phyloP scores from a whole-genome alignment of 106 monocot species.

The Dioscorea dumetorum region DNA sequence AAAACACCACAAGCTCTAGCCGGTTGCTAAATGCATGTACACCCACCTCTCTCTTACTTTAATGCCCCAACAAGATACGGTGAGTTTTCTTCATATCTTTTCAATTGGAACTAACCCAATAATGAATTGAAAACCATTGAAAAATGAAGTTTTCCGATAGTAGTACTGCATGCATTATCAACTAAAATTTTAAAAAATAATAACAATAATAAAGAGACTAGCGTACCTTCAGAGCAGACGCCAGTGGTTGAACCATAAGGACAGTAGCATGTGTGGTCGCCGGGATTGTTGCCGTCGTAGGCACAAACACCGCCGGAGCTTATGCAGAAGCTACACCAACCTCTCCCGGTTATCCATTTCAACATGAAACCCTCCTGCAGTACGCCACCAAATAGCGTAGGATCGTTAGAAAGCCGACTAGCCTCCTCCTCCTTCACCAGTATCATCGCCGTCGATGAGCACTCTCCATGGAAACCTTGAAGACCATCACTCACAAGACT shows the following conservation, averaged over 20 bases:
- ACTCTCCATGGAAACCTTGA: background rate
- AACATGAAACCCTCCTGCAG: conserved; percentile 8
- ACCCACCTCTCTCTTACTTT: too few species aligned
- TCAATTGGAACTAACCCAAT: too few species aligned
- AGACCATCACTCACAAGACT: background rate
- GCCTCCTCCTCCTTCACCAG: background rate
- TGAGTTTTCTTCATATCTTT: too few species aligned
- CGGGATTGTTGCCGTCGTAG: background rate
- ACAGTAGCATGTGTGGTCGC: conserved; percentile 1
- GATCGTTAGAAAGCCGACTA: background rate
- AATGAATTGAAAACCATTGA: too few species aligned
- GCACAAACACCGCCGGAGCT: conserved; percentile 16
- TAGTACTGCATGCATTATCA: too few species aligned
- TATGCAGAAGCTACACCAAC: conserved; percentile 11
- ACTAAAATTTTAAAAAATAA: too few species aligned
- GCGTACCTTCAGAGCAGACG: background rate
- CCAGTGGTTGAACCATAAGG: background rate
- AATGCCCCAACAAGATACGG: too few species aligned
- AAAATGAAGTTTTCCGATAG: too few species aligned
- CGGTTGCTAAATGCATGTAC: too few species aligned
- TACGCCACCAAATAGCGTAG: background rate
- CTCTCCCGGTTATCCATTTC: conserved; percentile 7
- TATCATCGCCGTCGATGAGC: background rate
- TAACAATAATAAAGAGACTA: too few species aligned
- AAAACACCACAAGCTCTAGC: too few species aligned